Evolutionary conservation across 2,329 filamentous ascomycete species (phyloP), one percentile per base, ranked within the genome.

Genomic region (Xylaria sp.): DNA sequence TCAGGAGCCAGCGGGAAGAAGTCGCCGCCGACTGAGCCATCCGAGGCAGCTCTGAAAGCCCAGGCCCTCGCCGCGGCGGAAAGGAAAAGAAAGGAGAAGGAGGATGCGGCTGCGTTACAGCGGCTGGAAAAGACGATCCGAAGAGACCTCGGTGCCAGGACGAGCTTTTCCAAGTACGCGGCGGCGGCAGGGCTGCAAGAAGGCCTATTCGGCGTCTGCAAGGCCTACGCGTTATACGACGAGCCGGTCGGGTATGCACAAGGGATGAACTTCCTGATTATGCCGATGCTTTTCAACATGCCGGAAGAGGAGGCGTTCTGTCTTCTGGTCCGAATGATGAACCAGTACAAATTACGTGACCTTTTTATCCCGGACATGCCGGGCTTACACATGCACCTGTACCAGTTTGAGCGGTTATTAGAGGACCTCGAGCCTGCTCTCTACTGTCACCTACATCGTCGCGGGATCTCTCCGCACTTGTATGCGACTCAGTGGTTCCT

Each of bases 401-500:
- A 96, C 72, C 91, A 96, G 63, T 99, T 99, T 66, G 94, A 97
- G 74, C 86, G 94, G 21, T 78, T 99, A 18, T 78, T 99, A 22
- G 94, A 99, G 74, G 94, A 99, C 65, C 80, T 93, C 40, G 93
- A 99, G 69, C 94, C 95, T 2, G 92, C 92, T 2, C 78, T 99
- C 6, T 97, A 96, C 74, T 97, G 93, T 70, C 94, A 99, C 72
- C 84, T 99, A 51, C 90, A 90, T 67, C 87, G 94, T 54, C 86
- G 90, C 51, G 88, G 91, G 61, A 94, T 99, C 50, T 89, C 89
- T 7, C 89, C 94, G 1, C 91, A 96, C 68, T 81, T 99, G 7
- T 99, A 99, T 70, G 94, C 94, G 41, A 99, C 94, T 0, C 94
- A 99, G 72, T 99, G 94, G 94, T 99, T 99, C 74, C 82, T 99